A percentile compares a stretch with the other conserved stretches of the same genome.
These are phyloP conservation scores for Raddia guianensis DNA, from an alignment of 176 grass and related monocot genomes.

Conservation along the genomic window DNA sequence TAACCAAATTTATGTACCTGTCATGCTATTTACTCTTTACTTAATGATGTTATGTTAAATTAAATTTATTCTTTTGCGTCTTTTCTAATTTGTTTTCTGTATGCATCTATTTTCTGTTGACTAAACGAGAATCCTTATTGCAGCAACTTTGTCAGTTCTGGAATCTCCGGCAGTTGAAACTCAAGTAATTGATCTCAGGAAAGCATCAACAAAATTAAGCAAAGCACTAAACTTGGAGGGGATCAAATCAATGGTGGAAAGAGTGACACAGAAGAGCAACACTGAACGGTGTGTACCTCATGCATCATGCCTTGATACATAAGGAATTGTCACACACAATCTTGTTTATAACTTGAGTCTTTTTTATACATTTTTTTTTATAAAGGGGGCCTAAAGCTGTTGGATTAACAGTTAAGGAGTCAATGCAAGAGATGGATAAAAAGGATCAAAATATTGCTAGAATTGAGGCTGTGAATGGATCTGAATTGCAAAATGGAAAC, in stretches of 20 bases:
- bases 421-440: slow-evolving; percentile 42
- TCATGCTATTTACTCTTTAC: too few relatives aligned
- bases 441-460: slow-evolving; percentile 44
- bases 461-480: slow-evolving; percentile 49
- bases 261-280: slow-evolving; percentile 51
- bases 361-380: slow-evolving; percentile 19
- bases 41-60: neutral
- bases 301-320: neutral
- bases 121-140: neutral
- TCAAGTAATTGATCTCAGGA: slow-evolving; percentile 52
- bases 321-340: neutral
- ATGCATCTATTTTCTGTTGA: neutral
- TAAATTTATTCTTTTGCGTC: neutral
- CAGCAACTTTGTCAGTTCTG: slow-evolving; percentile 59
- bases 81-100: neutral
- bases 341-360: slow-evolving; percentile 15
- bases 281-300: slow-evolving; percentile 57
- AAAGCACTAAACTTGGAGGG: slow-evolving; percentile 69
- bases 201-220: slow-evolving; percentile 59
- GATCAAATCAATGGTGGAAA: slow-evolving; percentile 70
- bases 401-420: slow-evolving; percentile 54
- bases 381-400: slow-evolving; percentile 58
- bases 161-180: slow-evolving; percentile 37
- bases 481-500: slow-evolving; percentile 58
- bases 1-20: too few relatives aligned